These are phyloP conservation scores for Salix udensis DNA, from an alignment of 345 rosid genomes.

Conservation along the genomic window DNA sequence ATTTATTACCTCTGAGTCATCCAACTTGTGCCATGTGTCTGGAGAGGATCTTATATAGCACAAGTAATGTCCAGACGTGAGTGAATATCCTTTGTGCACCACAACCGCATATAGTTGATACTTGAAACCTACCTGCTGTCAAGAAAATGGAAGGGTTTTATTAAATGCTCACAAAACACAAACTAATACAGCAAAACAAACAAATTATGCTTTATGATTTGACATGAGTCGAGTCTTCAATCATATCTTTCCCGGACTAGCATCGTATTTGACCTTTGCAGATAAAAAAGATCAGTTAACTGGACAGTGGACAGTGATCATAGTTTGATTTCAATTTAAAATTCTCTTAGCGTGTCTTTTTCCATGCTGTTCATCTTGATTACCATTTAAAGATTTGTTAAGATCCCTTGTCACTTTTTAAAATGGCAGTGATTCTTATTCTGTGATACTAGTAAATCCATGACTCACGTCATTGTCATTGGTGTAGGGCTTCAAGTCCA, in stretches of 20 bases:
- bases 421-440: background rate
- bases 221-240: background rate
- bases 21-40: slow-evolving; percentile 64
- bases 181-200: background rate
- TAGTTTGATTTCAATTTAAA: background rate
- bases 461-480: slow-evolving; percentile 40
- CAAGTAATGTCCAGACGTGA: slow-evolving; percentile 70
- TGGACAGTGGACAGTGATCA: background rate
- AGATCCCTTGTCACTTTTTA: background rate
- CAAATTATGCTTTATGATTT: background rate
- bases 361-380: background rate
- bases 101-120: slow-evolving; percentile 74
- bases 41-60: slow-evolving; percentile 67
- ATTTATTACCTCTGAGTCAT: slow-evolving; percentile 53
- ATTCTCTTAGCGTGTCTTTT: background rate
- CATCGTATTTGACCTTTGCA: background rate
- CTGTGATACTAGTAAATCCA: background rate
- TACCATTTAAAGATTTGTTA: background rate
- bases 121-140: slow-evolving; percentile 42
- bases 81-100: slow-evolving; percentile 56
- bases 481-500: slow-evolving; percentile 72
- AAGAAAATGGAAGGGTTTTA: slow-evolving; percentile 2
- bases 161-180: background rate
- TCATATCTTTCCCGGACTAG: background rate
- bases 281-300: background rate